Conservation (phyloP, 108 stramenopile genomes). For the Skeletonema menzelii region DNA sequence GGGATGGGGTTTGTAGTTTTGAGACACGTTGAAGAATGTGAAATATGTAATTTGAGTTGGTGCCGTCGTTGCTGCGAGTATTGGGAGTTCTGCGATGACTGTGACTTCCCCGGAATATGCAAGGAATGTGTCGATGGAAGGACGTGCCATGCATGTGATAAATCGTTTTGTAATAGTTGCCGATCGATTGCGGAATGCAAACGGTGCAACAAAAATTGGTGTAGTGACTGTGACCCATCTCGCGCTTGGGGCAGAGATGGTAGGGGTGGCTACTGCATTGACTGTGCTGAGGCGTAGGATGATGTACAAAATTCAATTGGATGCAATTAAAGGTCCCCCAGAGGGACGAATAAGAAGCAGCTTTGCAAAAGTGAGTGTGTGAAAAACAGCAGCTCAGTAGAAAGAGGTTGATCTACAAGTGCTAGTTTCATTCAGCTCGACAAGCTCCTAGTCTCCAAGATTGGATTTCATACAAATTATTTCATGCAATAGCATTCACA, state of each 20-base stretch:
- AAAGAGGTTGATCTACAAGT: background rate
- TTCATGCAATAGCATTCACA: background rate
- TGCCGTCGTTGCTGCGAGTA: background rate
- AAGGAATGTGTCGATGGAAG: background rate
- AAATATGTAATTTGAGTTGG: background rate
- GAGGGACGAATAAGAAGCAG: background rate
- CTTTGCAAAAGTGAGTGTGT: background rate
- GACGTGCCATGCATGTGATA: background rate
- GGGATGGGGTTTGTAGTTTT: too few relatives aligned
- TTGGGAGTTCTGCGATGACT: background rate
- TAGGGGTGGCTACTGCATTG: background rate
- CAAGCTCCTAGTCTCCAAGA: background rate
- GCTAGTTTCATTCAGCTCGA: background rate
- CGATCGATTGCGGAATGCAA: slow-evolving; percentile 1
- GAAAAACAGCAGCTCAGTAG: background rate
- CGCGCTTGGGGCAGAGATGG: background rate
- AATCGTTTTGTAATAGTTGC: background rate
- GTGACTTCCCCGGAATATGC: background rate
- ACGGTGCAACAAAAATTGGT: background rate
- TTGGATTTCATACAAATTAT: background rate
- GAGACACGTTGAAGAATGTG: too few relatives aligned
- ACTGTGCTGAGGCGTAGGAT: background rate
- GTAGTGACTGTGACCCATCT: background rate
- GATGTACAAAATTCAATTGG: background rate
- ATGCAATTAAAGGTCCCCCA: background rate